Percentiles rank a stretch among this genome's conserved stretches.
phyloP scores from a whole-genome alignment of 306 rosid genomes.

The Cucurbita pepo region DNA sequence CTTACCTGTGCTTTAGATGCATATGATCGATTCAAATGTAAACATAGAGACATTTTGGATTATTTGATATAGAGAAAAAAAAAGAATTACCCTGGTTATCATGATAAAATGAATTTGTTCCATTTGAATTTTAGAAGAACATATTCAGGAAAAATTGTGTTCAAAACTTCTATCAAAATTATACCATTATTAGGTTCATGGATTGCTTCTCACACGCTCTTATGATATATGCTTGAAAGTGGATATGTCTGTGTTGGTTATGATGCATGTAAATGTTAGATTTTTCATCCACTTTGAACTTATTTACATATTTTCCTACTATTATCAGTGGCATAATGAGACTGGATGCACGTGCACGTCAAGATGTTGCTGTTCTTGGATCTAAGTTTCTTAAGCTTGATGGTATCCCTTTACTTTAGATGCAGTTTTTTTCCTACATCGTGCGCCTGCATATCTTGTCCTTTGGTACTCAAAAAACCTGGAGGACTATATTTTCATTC shows the following conservation, averaged over 20 bases:
- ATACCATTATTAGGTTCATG: not conserved
- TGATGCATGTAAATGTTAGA: constrained; percentile 4
- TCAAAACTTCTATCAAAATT: not conserved
- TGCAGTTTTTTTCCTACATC: not conserved
- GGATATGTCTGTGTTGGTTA: not conserved
- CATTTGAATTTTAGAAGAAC: not conserved
- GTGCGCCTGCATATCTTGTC: not conserved
- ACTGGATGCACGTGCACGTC: constrained; percentile 76
- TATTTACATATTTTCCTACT: not conserved
- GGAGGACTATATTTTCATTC: not conserved
- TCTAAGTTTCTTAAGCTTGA: constrained; percentile 75
- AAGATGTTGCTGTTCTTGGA: constrained; percentile 82
- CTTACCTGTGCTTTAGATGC: not conserved
- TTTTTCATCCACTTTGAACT: constrained; percentile 7
- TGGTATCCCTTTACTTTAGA: constrained; percentile 25
- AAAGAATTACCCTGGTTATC: not conserved
- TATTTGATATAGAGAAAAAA: not conserved
- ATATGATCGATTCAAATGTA: not conserved
- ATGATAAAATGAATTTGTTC: not conserved
- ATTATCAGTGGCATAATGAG: constrained; percentile 75
- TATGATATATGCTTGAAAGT: not conserved
- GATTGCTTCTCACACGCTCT: not conserved
- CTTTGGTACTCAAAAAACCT: not conserved
- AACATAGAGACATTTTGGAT: not conserved
- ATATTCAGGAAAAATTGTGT: not conserved